Percentiles rank a stretch among this genome's conserved stretches.
Evolutionary conservation across 768 basidiomycete species (phyloP).

Genomic region (Kwoniella sp.): DNA sequence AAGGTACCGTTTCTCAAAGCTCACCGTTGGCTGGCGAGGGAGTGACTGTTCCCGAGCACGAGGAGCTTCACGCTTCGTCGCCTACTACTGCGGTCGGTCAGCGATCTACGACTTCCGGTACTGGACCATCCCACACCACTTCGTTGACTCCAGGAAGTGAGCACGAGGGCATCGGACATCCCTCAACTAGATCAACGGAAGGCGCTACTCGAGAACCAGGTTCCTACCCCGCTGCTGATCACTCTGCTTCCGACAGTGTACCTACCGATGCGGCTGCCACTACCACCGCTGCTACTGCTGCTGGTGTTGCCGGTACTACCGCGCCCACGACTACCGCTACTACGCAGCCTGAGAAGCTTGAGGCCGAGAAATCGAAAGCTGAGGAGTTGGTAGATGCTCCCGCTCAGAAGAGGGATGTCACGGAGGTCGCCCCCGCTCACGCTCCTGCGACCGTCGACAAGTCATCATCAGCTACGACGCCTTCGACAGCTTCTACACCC

Average conservation of each 20-base stretch:
- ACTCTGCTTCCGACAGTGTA: conserved; percentile 1
- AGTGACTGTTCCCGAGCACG: conserved; percentile 4
- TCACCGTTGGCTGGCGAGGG: conserved; percentile 15
- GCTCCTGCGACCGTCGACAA: neutral
- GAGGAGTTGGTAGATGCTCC: conserved; percentile 10
- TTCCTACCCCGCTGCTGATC: conserved; percentile 33
- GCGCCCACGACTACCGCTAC: neutral
- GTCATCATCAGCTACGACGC: neutral
- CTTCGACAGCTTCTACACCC: neutral
- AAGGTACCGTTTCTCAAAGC: conserved; percentile 22
- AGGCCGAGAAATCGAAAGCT: conserved; percentile 5
- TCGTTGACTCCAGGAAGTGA: conserved; percentile 37
- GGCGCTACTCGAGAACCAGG: conserved; percentile 37
- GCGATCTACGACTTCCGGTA: conserved; percentile 11
- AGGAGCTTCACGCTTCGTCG: conserved; percentile 7
- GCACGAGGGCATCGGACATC: conserved; percentile 43
- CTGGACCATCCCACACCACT: conserved; percentile 11
- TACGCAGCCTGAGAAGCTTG: conserved; percentile 1
- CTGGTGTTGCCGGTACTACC: neutral
- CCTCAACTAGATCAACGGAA: conserved; percentile 25
- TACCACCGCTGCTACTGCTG: neutral
- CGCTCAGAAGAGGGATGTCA: conserved; percentile 1
- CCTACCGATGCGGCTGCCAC: neutral
- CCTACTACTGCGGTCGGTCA: neutral
- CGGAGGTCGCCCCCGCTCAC: neutral